Conservation (phyloP, 768 basidiomycete species). For the Royoungia palumana region DNA sequence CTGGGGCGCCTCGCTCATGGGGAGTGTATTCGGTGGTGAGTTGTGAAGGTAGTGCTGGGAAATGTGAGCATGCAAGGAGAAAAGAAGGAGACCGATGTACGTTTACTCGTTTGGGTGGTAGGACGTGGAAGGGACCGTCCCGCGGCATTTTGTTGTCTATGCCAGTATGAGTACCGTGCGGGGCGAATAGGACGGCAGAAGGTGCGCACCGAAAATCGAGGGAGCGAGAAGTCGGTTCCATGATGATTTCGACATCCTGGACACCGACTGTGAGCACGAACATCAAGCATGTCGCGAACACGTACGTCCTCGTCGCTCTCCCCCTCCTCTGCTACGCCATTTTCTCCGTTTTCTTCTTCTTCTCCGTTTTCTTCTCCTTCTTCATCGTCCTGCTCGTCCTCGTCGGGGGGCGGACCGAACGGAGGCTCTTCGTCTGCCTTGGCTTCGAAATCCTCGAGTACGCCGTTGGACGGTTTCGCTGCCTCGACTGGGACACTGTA, state of each 20-base stretch:
- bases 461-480: slow-evolving; percentile 43
- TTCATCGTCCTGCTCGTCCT: slow-evolving; percentile 31
- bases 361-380: slow-evolving; percentile 10
- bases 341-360: slow-evolving; percentile 34
- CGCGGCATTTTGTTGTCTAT: slow-evolving; percentile 36
- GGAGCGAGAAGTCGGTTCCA: slow-evolving; percentile 72
- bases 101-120: slow-evolving; percentile 32
- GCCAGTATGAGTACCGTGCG: background rate
- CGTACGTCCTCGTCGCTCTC: slow-evolving; percentile 49
- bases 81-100: slow-evolving; percentile 10
- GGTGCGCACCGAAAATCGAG: slow-evolving; percentile 66
- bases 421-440: slow-evolving; percentile 39
- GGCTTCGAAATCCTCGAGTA: slow-evolving; percentile 49
- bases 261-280: slow-evolving; percentile 4
- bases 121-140: slow-evolving; percentile 32
- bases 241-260: slow-evolving; percentile 88
- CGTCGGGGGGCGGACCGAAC: slow-evolving; percentile 21
- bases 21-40: slow-evolving; percentile 83
- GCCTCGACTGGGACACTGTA: slow-evolving; percentile 41
- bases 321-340: slow-evolving; percentile 40
- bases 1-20: slow-evolving; percentile 55
- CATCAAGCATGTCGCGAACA: slow-evolving; percentile 2
- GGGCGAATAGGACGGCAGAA: background rate
- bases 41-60: slow-evolving; percentile 44
- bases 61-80: slow-evolving; percentile 5